Percentiles rank a stretch among this genome's conserved stretches.
Conservation (phyloP, 2,329 filamentous ascomycete species). For the Acarospora socialis region DNA sequence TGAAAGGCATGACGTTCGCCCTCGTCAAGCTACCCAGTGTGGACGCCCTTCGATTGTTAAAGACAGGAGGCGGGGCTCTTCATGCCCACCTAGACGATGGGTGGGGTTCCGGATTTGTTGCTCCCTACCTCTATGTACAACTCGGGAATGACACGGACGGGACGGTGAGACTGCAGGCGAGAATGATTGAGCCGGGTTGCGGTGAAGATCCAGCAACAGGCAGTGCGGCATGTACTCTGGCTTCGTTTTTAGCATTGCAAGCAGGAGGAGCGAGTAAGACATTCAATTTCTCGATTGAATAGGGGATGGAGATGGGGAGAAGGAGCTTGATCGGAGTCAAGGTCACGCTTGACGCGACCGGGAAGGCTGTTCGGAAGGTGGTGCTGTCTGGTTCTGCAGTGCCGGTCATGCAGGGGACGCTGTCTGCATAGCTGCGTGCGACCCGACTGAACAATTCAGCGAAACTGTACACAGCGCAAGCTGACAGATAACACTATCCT, state of each 20-base stretch:
- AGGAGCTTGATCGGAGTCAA: constrained; percentile 34
- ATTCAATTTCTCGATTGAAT: constrained; percentile 29
- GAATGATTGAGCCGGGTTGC: constrained; percentile 18
- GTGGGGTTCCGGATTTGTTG: constrained; percentile 19
- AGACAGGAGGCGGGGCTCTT: too few relatives aligned
- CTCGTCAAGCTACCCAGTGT: constrained; percentile 20
- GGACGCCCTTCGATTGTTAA: too few relatives aligned
- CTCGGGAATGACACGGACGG: constrained; percentile 5
- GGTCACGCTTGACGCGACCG: constrained; percentile 26
- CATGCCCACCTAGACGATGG: constrained; percentile 18
- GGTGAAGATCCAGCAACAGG: constrained; percentile 38
- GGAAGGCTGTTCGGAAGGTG: constrained; percentile 26
- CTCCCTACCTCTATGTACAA: constrained; percentile 22
- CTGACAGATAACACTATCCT: too few relatives aligned
- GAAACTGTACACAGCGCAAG: too few relatives aligned
- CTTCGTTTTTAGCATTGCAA: constrained; percentile 30
- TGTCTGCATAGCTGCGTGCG: constrained; percentile 11
- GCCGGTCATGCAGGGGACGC: constrained; percentile 27
- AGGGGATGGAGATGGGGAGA: constrained; percentile 39
- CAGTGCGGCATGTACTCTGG: constrained; percentile 34
- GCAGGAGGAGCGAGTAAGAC: constrained; percentile 21
- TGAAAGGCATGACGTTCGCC: constrained; percentile 51
- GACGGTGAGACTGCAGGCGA: constrained; percentile 17
- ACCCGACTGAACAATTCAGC: too few relatives aligned
- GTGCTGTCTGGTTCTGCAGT: constrained; percentile 30